phyloP scores from a whole-genome alignment of 768 basidiomycete species.

The Pluteus cervinus region DNA sequence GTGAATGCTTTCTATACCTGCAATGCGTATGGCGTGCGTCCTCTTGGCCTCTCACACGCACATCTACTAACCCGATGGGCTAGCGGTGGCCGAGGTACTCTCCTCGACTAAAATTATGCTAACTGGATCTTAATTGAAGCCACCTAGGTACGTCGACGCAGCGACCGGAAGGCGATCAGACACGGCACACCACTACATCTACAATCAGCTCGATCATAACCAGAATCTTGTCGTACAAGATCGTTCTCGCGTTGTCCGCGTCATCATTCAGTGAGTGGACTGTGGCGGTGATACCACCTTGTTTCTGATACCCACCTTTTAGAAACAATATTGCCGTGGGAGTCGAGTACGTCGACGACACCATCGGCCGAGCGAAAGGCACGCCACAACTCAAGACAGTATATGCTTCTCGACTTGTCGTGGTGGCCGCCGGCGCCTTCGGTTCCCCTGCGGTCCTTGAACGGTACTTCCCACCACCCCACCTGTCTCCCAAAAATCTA shows the following conservation, averaged over 20 bases:
- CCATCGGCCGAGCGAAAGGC: slow-evolving; percentile 17
- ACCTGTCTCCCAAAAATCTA: too few relatives aligned
- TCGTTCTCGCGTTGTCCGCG: slow-evolving; percentile 38
- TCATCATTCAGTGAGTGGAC: slow-evolving; percentile 41
- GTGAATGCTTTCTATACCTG: slow-evolving; percentile 38
- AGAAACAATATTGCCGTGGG: slow-evolving; percentile 37
- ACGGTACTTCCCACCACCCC: slow-evolving; percentile 24
- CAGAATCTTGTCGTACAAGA: slow-evolving; percentile 34
- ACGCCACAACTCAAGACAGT: slow-evolving; percentile 16
- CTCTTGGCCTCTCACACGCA: background rate
- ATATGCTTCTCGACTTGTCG: slow-evolving; percentile 37
- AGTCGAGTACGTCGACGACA: slow-evolving; percentile 43
- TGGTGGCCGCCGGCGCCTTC: slow-evolving; percentile 47
- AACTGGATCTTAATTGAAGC: background rate
- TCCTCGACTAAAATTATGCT: too few relatives aligned
- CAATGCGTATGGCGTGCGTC: slow-evolving; percentile 43
- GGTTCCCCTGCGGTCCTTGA: slow-evolving; percentile 54
- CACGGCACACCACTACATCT: slow-evolving; percentile 44
- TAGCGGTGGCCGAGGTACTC: too few relatives aligned
- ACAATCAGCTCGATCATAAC: slow-evolving; percentile 34
- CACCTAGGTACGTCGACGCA: slow-evolving; percentile 45
- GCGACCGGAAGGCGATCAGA: slow-evolving; percentile 53
- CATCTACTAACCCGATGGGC: slow-evolving; percentile 3
- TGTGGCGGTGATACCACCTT: background rate
- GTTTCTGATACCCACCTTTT: background rate